phyloP scores from a whole-genome alignment of 2,329 filamentous ascomycete genomes.

The Curvularia eragrostidis region DNA sequence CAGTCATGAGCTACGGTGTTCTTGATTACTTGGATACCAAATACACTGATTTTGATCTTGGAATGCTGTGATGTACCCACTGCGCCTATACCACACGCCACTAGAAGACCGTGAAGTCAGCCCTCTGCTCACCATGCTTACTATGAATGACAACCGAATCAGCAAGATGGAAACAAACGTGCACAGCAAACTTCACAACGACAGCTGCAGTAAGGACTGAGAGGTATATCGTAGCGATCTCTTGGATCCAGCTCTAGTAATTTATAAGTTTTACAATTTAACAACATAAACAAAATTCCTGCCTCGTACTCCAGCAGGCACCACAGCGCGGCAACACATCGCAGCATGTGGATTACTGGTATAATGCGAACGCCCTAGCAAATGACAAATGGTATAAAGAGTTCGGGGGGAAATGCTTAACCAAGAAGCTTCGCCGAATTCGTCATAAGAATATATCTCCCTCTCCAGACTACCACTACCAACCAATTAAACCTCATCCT shows the following conservation, averaged over 20 bases:
- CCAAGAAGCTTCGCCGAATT: conserved; percentile 29
- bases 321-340: conserved; percentile 20
- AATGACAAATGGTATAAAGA: conserved; percentile 40
- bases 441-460: conserved; percentile 26
- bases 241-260: conserved; percentile 38
- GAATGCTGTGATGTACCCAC: conserved; percentile 23
- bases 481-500: conserved; percentile 14
- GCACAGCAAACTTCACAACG: background rate
- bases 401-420: conserved; percentile 17
- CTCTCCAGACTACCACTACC: background rate
- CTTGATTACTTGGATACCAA: conserved; percentile 13
- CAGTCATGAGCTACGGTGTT: background rate
- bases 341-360: conserved; percentile 42
- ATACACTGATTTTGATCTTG: conserved; percentile 26
- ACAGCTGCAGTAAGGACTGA: background rate
- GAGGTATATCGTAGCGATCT: conserved; percentile 23
- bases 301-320: background rate
- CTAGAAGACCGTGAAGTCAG: background rate
- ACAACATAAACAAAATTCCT: conserved; percentile 3
- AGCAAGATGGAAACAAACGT: background rate
- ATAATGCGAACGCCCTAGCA: conserved; percentile 42
- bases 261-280: conserved; percentile 31
- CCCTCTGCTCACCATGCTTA: background rate
- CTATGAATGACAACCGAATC: background rate
- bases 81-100: conserved; percentile 1